Conservation (phyloP, 805 yeast species). For the Cyberlindnera amylophila region DNA sequence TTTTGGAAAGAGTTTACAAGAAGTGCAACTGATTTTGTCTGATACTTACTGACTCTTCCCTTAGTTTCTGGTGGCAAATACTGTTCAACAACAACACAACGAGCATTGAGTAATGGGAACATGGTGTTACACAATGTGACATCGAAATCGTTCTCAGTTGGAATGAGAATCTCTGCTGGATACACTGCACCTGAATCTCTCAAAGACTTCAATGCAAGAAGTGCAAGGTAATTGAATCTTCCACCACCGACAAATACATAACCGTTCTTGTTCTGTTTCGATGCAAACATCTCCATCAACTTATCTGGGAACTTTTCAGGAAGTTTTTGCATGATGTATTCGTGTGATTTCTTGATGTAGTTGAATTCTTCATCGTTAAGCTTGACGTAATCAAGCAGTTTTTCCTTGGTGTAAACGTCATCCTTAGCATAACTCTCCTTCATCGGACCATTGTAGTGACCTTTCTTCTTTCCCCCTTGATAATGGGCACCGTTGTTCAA, state of each 20-base stretch:
- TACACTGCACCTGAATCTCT: constrained; percentile 58
- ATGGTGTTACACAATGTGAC: constrained; percentile 57
- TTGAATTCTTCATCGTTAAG: constrained; percentile 10
- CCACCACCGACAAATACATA: constrained; percentile 72
- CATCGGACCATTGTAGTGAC: constrained; percentile 16
- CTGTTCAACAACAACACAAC: constrained; percentile 51
- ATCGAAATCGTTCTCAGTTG: constrained; percentile 62
- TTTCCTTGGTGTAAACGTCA: constrained; percentile 16
- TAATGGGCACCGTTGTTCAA: constrained; percentile 15
- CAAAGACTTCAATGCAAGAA: constrained; percentile 46
- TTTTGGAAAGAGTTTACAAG: constrained; percentile 74
- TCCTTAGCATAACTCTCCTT: constrained; percentile 16
- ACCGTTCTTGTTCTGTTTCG: constrained; percentile 36
- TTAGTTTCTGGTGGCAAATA: constrained; percentile 44
- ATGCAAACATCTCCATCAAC: constrained; percentile 2
- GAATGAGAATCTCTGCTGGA: constrained; percentile 78
- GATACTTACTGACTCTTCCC: constrained; percentile 46
- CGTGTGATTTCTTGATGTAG: constrained; percentile 12
- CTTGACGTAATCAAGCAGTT: constrained; percentile 9
- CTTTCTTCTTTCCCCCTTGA: constrained; percentile 13
- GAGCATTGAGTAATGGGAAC: constrained; percentile 57
- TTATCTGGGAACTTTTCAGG: constrained; percentile 24
- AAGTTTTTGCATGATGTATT: constrained; percentile 25
- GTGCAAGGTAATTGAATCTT: constrained; percentile 54
- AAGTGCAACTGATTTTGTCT: constrained; percentile 64